phyloP scores from a whole-genome alignment of 108 stramenopile species.

The Nitzschia sp. region DNA sequence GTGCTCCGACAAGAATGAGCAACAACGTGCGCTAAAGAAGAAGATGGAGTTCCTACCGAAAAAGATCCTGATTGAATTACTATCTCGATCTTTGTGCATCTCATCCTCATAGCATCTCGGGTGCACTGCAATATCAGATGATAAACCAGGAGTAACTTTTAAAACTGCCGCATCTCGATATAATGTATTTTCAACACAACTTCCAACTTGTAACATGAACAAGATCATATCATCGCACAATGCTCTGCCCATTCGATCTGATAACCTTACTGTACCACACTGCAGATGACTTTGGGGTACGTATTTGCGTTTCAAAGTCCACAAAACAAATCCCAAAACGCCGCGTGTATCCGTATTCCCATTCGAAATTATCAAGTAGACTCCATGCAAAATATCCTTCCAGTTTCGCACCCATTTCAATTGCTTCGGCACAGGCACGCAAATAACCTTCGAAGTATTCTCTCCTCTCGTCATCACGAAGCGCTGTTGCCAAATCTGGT shows the following conservation, averaged over 20 bases:
- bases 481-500: slow-evolving; percentile 44
- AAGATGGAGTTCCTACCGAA: slow-evolving; percentile 12
- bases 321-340: slow-evolving; percentile 90
- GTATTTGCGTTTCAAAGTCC: slow-evolving; percentile 77
- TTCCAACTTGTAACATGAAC: too few relatives aligned
- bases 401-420: slow-evolving; percentile 71
- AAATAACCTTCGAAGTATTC: slow-evolving; percentile 69
- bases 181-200: too few relatives aligned
- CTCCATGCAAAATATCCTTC: slow-evolving; percentile 95
- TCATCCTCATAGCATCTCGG: background rate
- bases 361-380: slow-evolving; percentile 95
- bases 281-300: slow-evolving; percentile 83
- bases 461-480: slow-evolving; percentile 53
- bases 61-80: slow-evolving; percentile 20
- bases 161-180: too few relatives aligned
- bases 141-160: too few relatives aligned
- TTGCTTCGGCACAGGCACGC: slow-evolving; percentile 67
- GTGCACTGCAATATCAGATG: too few relatives aligned
- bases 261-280: slow-evolving; percentile 68
- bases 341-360: slow-evolving; percentile 87
- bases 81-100: background rate
- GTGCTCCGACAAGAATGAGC: background rate
- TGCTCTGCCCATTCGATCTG: slow-evolving; percentile 48
- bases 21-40: background rate
- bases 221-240: slow-evolving; percentile 15